Conservation (phyloP, 2,329 filamentous ascomycete species). For the Pseudogymnoascus sp. region DNA sequence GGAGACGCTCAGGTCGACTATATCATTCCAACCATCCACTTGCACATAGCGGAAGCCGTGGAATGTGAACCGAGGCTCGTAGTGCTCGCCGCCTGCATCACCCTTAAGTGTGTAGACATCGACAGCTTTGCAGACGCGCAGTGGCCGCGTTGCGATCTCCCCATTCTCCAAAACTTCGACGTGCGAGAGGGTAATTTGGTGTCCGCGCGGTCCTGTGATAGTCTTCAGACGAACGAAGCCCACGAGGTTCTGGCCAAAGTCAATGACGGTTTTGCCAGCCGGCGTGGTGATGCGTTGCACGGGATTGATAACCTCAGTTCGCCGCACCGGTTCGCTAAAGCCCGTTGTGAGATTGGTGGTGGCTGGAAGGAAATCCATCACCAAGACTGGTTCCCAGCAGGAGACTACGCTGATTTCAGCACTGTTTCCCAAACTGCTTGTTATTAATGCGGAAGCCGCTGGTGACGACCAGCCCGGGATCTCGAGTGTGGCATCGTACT, state of each 20-base stretch:
- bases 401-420: slow-evolving; percentile 15
- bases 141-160: slow-evolving; percentile 32
- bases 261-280: not conserved
- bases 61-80: slow-evolving; percentile 38
- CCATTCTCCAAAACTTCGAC: slow-evolving; percentile 36
- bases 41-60: slow-evolving; percentile 42
- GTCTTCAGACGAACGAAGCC: not conserved
- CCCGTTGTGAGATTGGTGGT: slow-evolving; percentile 33
- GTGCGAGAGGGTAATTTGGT: slow-evolving; percentile 30
- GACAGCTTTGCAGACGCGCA: slow-evolving; percentile 30
- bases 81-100: slow-evolving; percentile 24
- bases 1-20: slow-evolving; percentile 19
- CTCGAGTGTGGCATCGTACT: slow-evolving; percentile 37
- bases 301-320: slow-evolving; percentile 25
- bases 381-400: slow-evolving; percentile 28
- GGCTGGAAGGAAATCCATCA: slow-evolving; percentile 24
- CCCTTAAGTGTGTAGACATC: slow-evolving; percentile 30
- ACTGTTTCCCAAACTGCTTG: too few species aligned
- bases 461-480: slow-evolving; percentile 24
- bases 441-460: slow-evolving; percentile 20
- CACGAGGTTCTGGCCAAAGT: not conserved
- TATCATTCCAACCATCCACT: slow-evolving; percentile 31
- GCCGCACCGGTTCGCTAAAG: slow-evolving; percentile 37
- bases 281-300: not conserved
- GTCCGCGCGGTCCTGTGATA: slow-evolving; percentile 10